Conservation (phyloP, 768 basidiomycete genomes). For the Fistulinella prunicolor region DNA sequence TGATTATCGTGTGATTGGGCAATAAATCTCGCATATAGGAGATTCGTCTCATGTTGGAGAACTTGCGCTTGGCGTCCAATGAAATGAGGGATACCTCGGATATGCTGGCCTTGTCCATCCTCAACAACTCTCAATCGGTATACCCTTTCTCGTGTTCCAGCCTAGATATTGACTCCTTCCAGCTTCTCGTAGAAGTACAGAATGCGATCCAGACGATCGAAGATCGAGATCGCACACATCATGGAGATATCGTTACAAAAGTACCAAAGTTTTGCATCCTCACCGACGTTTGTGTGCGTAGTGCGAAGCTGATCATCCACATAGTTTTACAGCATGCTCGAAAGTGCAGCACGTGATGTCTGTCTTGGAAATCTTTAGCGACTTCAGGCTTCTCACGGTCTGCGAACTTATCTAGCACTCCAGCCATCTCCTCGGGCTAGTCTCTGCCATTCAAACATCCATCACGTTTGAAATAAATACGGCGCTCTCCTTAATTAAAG, state of each 20-base stretch:
- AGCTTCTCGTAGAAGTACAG: constrained; percentile 25
- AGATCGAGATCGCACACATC: constrained; percentile 19
- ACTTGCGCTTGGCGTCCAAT: constrained; percentile 17
- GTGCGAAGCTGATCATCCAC: constrained; percentile 13
- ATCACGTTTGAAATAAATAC: constrained; percentile 23
- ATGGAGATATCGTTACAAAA: constrained; percentile 19
- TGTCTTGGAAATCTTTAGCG: constrained; percentile 1
- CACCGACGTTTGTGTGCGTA: background rate
- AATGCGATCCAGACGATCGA: constrained; percentile 19
- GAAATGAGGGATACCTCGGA: constrained; percentile 24
- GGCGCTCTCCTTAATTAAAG: constrained; percentile 26
- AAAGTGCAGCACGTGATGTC: constrained; percentile 22
- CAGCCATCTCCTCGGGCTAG: constrained; percentile 24
- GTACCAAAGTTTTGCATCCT: constrained; percentile 13
- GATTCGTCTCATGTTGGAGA: constrained; percentile 25
- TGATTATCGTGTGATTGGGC: background rate
- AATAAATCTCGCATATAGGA: constrained; percentile 25
- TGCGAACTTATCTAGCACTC: constrained; percentile 23
- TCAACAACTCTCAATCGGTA: constrained; percentile 24
- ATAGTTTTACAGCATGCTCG: constrained; percentile 27
- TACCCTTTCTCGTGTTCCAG: background rate
- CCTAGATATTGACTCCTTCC: constrained; percentile 6
- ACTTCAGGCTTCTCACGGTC: background rate
- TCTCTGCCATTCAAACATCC: constrained; percentile 23
- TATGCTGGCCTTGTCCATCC: constrained; percentile 7